A percentile compares a stretch with the other conserved stretches of the same genome.
These are phyloP conservation scores for Pelargonium myrrhifolium DNA, from an alignment of 441 rosid genomes.

Conservation along the genomic window DNA sequence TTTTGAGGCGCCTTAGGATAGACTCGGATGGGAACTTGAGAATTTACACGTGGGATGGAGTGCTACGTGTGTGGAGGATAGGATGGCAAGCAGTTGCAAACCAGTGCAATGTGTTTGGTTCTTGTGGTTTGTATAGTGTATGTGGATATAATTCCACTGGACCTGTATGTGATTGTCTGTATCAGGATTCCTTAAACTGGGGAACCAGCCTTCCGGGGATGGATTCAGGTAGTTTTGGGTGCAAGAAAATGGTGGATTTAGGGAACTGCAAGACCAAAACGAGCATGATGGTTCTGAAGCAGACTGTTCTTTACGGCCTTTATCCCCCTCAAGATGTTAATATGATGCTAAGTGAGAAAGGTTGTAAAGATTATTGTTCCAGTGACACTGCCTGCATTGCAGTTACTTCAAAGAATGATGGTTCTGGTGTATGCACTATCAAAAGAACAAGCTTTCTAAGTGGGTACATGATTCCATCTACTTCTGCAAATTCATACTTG, in stretches of 20 bases:
- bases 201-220: conserved; percentile 14
- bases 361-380: conserved; percentile 30
- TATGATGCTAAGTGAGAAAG: conserved; percentile 30
- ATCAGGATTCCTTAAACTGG: conserved; percentile 18
- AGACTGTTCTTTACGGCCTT: conserved; percentile 29
- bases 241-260: conserved; percentile 33
- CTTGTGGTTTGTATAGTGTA: conserved; percentile 36
- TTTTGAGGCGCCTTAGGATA: conserved; percentile 33
- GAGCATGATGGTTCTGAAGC: conserved; percentile 27
- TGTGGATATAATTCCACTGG: conserved; percentile 28
- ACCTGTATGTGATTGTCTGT: conserved; percentile 29
- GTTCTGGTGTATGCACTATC: conserved; percentile 33
- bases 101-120: conserved; percentile 37
- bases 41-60: conserved; percentile 30
- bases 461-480: conserved; percentile 30
- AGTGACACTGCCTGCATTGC: conserved; percentile 29
- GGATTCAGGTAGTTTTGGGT: conserved; percentile 22
- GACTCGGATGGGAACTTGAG: conserved; percentile 41
- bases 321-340: conserved; percentile 31
- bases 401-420: conserved; percentile 34
- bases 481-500: conserved; percentile 28
- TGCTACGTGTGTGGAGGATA: conserved; percentile 24
- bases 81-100: conserved; percentile 41
- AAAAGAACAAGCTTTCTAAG: conserved; percentile 28
- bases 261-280: conserved; percentile 30